Evolutionary conservation across 1,139 yeast species (phyloP).

Genomic region (Blastobotrys apis): DNA sequence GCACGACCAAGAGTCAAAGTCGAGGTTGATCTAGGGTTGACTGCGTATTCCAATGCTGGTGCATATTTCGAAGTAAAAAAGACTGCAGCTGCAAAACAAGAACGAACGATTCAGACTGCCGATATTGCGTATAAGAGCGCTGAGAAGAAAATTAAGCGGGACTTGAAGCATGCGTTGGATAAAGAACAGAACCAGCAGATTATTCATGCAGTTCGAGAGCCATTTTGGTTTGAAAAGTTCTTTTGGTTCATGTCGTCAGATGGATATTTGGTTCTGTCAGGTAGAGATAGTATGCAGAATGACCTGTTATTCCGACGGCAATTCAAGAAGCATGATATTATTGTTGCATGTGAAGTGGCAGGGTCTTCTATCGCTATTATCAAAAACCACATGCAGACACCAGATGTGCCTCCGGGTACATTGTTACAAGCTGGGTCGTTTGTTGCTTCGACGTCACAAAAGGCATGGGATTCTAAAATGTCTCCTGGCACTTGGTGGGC

Average conservation of each 20-base stretch:
- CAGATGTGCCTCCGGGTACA: conserved; percentile 72
- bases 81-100: conserved; percentile 71
- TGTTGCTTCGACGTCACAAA: conserved; percentile 67
- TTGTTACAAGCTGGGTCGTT: conserved; percentile 86
- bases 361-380: conserved; percentile 74
- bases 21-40: conserved; percentile 60
- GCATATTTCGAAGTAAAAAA: conserved; percentile 76
- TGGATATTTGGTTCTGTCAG: conserved; percentile 82
- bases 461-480: conserved; percentile 85
- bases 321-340: conserved; percentile 63
- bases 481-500: conserved; percentile 84
- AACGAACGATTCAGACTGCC: conserved; percentile 75
- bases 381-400: conserved; percentile 57
- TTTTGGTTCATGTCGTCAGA: conserved; percentile 89
- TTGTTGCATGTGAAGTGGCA: conserved; percentile 71
- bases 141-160: conserved; percentile 70
- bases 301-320: conserved; percentile 79
- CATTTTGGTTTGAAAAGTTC: conserved; percentile 91
- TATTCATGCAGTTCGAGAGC: conserved; percentile 62
- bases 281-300: conserved; percentile 78
- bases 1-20: conserved; percentile 41
- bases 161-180: conserved; percentile 62
- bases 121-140: conserved; percentile 79
- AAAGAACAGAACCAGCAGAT: conserved; percentile 48
- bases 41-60: conserved; percentile 92